These are phyloP conservation scores for Nicotiana undulata DNA, from an alignment of 257 asterid species.

Conservation along the genomic window DNA sequence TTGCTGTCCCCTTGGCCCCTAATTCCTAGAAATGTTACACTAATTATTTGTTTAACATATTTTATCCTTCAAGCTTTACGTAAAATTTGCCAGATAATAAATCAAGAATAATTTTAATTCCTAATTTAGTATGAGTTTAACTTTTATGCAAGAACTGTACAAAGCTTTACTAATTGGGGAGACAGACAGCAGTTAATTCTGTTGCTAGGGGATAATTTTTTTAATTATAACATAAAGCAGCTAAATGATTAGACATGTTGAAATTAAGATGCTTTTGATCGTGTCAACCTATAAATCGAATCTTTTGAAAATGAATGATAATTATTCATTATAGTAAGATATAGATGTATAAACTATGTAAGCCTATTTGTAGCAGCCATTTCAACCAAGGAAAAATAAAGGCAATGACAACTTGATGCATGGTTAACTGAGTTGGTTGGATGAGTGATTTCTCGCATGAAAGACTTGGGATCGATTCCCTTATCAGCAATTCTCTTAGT, in stretches of 20 bases:
- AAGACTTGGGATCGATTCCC: no score
- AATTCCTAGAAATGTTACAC: background rate
- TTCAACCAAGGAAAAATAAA: background rate
- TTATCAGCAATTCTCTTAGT: accelerated
- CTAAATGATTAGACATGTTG: constrained; percentile 1
- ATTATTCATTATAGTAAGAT: background rate
- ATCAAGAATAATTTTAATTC: background rate
- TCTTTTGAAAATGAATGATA: background rate
- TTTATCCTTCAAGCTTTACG: background rate
- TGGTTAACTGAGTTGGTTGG: no score
- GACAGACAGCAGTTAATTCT: background rate
- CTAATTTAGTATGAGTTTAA: background rate
- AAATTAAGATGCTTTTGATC: background rate
- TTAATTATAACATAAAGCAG: background rate
- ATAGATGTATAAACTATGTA: background rate
- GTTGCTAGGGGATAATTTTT: background rate
- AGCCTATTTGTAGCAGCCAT: background rate
- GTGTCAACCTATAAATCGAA: background rate
- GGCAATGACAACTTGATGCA: background rate
- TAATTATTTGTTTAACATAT: background rate
- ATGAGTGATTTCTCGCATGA: no score
- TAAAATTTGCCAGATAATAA: background rate
- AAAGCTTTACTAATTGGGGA: background rate
- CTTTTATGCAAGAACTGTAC: no score
- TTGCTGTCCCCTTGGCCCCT: background rate